Conservation (phyloP, 2,329 filamentous ascomycete species). For the Fusarium sp. region DNA sequence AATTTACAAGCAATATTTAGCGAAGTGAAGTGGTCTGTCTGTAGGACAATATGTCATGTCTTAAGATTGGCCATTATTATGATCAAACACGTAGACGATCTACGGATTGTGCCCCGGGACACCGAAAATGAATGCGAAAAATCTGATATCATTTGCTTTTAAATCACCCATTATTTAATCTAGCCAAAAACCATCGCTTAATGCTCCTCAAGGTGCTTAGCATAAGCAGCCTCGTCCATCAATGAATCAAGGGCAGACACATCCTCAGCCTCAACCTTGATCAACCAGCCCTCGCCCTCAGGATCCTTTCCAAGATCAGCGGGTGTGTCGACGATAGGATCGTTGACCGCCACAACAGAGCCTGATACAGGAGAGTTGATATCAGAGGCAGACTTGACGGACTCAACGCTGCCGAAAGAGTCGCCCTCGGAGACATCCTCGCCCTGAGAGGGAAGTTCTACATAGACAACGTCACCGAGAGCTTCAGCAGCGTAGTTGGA, state of each 20-base stretch:
- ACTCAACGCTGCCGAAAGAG: conserved; percentile 87
- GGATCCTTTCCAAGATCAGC: conserved; percentile 73
- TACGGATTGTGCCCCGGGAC: not conserved
- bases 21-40: not conserved
- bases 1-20: not conserved
- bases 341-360: conserved; percentile 74
- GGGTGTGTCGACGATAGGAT: conserved; percentile 30
- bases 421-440: conserved; percentile 74
- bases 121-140: not conserved
- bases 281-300: conserved; percentile 83
- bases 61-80: not conserved
- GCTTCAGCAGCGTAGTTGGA: conserved; percentile 83
- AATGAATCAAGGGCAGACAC: conserved; percentile 64
- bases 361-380: conserved; percentile 83
- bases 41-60: not conserved
- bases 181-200: not conserved
- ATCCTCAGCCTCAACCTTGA: conserved; percentile 75
- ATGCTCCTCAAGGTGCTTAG: conserved; percentile 32
- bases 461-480: conserved; percentile 89
- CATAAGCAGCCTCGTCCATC: conserved; percentile 76
- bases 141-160: conserved; percentile 29
- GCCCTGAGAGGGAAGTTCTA: conserved; percentile 78
- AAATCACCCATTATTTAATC: conserved; percentile 20
- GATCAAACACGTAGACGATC: no score
- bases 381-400: conserved; percentile 90